These are phyloP conservation scores for Elaphomyces granulatus DNA, from an alignment of 495 filamentous ascomycete genomes.

Conservation along the genomic window DNA sequence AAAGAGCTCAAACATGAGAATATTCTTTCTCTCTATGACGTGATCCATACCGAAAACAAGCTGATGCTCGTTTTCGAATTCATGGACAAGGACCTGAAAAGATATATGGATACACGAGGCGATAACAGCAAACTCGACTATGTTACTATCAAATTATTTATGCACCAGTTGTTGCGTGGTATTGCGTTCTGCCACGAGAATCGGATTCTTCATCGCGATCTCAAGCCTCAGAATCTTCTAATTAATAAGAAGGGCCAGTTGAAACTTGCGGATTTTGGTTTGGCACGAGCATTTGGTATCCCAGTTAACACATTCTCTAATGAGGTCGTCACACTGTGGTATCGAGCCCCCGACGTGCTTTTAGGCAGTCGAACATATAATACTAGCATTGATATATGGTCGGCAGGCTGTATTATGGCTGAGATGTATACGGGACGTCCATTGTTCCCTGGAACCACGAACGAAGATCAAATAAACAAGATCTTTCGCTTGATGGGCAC, in stretches of 20 bases:
- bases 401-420: constrained; percentile 94
- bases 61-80: constrained; percentile 98
- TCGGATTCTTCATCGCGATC: constrained; percentile 84
- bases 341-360: constrained; percentile 85
- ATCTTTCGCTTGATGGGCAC: constrained; percentile 98
- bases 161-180: constrained; percentile 86
- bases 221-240: constrained; percentile 90
- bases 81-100: constrained; percentile 98
- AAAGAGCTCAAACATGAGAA: constrained; percentile 98
- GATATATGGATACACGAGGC: constrained; percentile 90
- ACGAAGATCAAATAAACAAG: constrained; percentile 87
- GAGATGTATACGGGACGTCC: constrained; percentile 94
- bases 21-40: constrained; percentile 94
- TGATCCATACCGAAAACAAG: constrained; percentile 99
- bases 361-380: constrained; percentile 87
- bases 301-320: constrained; percentile 98
- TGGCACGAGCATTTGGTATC: constrained; percentile 88
- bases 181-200: constrained; percentile 97
- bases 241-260: constrained; percentile 86
- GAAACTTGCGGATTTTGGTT: constrained; percentile 90
- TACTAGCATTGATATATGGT: constrained; percentile 97
- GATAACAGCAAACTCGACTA: constrained; percentile 73
- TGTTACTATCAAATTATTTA: constrained; percentile 87
- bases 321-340: constrained; percentile 95
- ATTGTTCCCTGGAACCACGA: constrained; percentile 87